Conservation (phyloP, 257 asterid genomes). For the Paulownia fortunei region DNA sequence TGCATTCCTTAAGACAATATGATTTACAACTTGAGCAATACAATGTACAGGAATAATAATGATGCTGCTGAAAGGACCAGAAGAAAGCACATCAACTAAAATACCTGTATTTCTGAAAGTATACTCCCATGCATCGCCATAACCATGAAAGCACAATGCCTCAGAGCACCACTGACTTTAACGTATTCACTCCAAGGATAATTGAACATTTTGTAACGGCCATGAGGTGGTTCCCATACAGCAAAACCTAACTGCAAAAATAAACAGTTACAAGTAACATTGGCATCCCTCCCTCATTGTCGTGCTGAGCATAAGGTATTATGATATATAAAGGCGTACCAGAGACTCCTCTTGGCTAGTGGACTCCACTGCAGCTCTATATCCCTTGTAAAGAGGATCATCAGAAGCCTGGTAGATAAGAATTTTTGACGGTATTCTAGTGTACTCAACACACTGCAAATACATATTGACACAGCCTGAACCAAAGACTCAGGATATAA, state of each 20-base stretch:
- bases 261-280: background rate
- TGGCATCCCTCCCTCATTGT: background rate
- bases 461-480: conserved; percentile 80
- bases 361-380: conserved; percentile 85
- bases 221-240: conserved; percentile 99
- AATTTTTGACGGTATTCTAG: conserved; percentile 92
- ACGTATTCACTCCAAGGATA: conserved; percentile 93
- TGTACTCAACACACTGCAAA: conserved; percentile 69
- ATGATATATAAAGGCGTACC: conserved; percentile 45
- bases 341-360: conserved; percentile 91
- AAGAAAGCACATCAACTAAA: conserved; percentile 10
- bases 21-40: background rate
- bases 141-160: conserved; percentile 97
- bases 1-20: background rate
- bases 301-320: background rate
- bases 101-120: conserved; percentile 97
- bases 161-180: conserved; percentile 91
- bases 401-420: conserved; percentile 89
- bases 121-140: conserved; percentile 98
- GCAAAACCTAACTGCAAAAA: conserved; percentile 74
- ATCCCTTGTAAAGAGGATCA: conserved; percentile 91
- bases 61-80: background rate
- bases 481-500: conserved; percentile 13
- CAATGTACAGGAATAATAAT: background rate
- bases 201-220: conserved; percentile 87